These are phyloP conservation scores for Colletotrichum coccodes DNA, from an alignment of 2,329 filamentous ascomycete genomes.

Conservation along the genomic window DNA sequence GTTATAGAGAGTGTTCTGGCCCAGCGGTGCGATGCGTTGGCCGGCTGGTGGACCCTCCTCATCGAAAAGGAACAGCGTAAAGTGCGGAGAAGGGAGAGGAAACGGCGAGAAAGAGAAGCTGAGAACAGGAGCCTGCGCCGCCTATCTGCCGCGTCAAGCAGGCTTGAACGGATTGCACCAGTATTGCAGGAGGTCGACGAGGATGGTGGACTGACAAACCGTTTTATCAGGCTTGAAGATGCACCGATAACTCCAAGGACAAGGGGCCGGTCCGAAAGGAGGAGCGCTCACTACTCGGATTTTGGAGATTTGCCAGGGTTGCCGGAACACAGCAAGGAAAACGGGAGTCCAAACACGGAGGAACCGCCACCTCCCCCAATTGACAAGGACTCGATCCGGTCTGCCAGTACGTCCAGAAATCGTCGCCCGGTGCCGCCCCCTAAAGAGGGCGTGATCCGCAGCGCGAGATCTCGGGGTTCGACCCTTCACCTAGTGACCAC, in stretches of 20 bases:
- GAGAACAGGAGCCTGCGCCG: slow-evolving; percentile 84
- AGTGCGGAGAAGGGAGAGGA: slow-evolving; percentile 80
- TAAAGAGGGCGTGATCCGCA: slow-evolving; percentile 79
- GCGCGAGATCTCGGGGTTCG: slow-evolving; percentile 80
- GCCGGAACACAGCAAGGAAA: slow-evolving; percentile 66
- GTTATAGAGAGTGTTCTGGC: slow-evolving; percentile 94
- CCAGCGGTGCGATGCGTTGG: slow-evolving; percentile 88
- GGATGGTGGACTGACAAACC: slow-evolving; percentile 67
- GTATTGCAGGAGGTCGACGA: slow-evolving; percentile 83
- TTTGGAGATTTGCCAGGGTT: slow-evolving; percentile 81
- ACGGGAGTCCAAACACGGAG: slow-evolving; percentile 54
- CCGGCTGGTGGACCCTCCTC: slow-evolving; percentile 95
- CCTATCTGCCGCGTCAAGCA: slow-evolving; percentile 88
- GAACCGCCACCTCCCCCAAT: slow-evolving; percentile 77
- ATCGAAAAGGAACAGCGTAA: slow-evolving; percentile 96
- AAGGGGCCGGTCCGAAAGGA: slow-evolving; percentile 81
- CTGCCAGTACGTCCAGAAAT: slow-evolving; percentile 80
- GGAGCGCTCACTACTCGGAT: slow-evolving; percentile 74
- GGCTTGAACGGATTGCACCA: slow-evolving; percentile 83
- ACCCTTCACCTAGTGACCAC: slow-evolving; percentile 87
- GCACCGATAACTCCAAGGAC: slow-evolving; percentile 66
- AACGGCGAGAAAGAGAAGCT: slow-evolving; percentile 84
- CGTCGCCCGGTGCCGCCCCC: slow-evolving; percentile 83
- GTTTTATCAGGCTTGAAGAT: slow-evolving; percentile 54
- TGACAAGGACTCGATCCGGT: slow-evolving; percentile 82